Conservation (phyloP, 768 basidiomycete species). For the Leccinellum rugosiceps region DNA sequence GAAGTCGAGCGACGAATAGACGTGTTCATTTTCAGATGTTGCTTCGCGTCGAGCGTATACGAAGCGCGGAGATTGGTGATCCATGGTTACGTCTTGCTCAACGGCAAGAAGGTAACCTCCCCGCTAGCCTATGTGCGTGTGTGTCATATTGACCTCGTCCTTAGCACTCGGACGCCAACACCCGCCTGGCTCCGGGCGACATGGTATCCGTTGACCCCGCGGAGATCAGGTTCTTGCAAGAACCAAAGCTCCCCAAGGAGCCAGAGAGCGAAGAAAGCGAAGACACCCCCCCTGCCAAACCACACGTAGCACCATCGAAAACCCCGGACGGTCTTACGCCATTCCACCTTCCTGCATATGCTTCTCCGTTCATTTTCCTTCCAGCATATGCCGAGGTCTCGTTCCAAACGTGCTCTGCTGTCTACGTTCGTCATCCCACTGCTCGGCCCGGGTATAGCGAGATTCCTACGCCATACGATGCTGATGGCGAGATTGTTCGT, state of each 20-base stretch:
- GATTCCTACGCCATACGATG: constrained; percentile 93
- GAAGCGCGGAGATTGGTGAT: constrained; percentile 84
- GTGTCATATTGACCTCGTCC: background rate
- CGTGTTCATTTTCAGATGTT: constrained; percentile 84
- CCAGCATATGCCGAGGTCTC: constrained; percentile 87
- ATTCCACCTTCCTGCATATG: constrained; percentile 83
- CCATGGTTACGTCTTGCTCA: constrained; percentile 83
- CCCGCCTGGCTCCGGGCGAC: constrained; percentile 89
- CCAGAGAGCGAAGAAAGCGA: constrained; percentile 4
- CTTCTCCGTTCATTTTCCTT: constrained; percentile 89
- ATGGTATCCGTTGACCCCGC: constrained; percentile 86
- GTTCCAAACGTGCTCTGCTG: constrained; percentile 83
- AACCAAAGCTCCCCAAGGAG: constrained; percentile 22
- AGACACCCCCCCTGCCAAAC: background rate
- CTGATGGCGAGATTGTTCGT: constrained; percentile 89
- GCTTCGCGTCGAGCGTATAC: constrained; percentile 86
- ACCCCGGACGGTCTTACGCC: constrained; percentile 46
- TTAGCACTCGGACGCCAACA: constrained; percentile 82
- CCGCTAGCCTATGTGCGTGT: constrained; percentile 19
- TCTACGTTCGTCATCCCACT: constrained; percentile 95
- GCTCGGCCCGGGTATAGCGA: constrained; percentile 96
- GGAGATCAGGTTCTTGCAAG: constrained; percentile 71
- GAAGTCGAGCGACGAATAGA: constrained; percentile 96
- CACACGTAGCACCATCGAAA: background rate
- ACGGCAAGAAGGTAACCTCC: constrained; percentile 73